Conservation (phyloP, 768 basidiomycete genomes). For the Termitomyces sp. region DNA sequence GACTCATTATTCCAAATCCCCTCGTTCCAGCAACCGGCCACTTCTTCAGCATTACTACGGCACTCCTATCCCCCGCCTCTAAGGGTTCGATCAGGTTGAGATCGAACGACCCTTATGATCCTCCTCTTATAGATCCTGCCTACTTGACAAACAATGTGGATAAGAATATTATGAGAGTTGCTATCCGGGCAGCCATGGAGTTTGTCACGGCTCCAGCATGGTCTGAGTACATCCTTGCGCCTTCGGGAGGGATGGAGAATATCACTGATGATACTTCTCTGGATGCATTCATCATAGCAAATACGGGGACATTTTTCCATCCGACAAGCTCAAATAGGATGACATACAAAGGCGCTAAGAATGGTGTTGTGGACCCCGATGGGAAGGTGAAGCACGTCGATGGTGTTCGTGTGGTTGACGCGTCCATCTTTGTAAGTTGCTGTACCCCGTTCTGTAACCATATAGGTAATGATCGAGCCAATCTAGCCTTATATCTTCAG, state of each 20-base stretch:
- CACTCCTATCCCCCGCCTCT: constrained; percentile 21
- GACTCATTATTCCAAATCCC: constrained; percentile 13
- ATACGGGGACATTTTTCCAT: constrained; percentile 13
- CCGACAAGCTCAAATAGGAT: constrained; percentile 20
- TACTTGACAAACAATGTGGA: constrained; percentile 26
- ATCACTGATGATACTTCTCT: constrained; percentile 14
- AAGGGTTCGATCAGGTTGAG: constrained; percentile 28
- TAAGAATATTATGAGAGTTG: constrained; percentile 14
- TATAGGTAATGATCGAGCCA: neutral
- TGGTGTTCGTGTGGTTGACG: constrained; percentile 31
- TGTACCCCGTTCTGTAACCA: neutral
- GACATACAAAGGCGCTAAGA: constrained; percentile 15
- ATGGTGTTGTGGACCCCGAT: constrained; percentile 29
- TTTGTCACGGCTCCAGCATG: constrained; percentile 14
- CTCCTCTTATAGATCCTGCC: constrained; percentile 41
- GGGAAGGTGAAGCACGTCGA: constrained; percentile 23
- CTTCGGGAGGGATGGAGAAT: constrained; percentile 4
- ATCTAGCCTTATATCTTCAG: constrained; percentile 6
- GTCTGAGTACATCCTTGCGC: constrained; percentile 11
- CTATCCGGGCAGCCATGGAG: constrained; percentile 10
- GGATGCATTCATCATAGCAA: constrained; percentile 17
- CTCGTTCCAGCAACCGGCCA: constrained; percentile 15
- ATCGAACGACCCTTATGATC: constrained; percentile 35
- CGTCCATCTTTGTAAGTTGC: constrained; percentile 25
- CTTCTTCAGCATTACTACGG: constrained; percentile 15